Evolutionary conservation across 208 protist species (phyloP).

Genomic region (Lotmaria passim): DNA sequence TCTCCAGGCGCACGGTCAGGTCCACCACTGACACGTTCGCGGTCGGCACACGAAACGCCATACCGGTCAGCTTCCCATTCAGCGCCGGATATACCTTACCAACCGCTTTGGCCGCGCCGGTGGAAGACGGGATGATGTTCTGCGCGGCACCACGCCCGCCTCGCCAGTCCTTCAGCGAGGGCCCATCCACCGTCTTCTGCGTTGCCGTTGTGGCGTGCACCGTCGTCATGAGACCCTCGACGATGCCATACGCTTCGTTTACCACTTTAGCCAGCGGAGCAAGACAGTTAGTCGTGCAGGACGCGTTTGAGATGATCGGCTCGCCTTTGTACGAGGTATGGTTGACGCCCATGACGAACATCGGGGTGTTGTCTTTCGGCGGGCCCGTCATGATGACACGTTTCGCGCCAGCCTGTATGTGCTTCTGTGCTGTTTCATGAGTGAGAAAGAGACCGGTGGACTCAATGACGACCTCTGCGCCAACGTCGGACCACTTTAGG

Average conservation of each 20-base stretch:
- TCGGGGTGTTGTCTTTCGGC: slow-evolving; percentile 95
- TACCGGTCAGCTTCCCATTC: slow-evolving; percentile 94
- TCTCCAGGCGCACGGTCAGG: slow-evolving; percentile 95
- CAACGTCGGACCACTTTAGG: slow-evolving; percentile 94
- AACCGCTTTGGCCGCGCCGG: slow-evolving; percentile 99
- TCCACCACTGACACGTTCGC: slow-evolving; percentile 99
- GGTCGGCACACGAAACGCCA: slow-evolving; percentile 99
- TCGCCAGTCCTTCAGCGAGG: slow-evolving; percentile 98
- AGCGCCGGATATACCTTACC: slow-evolving; percentile 94
- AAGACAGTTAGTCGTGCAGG: slow-evolving; percentile 99
- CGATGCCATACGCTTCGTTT: slow-evolving; percentile 97
- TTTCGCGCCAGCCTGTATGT: slow-evolving; percentile 97
- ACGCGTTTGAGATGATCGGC: slow-evolving; percentile 97
- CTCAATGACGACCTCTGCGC: slow-evolving; percentile 98
- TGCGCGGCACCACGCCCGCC: slow-evolving; percentile 92
- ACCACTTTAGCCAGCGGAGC: slow-evolving; percentile 97
- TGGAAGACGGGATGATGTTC: slow-evolving; percentile 99
- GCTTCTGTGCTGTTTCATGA: slow-evolving; percentile 87
- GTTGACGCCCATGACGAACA: slow-evolving; percentile 99
- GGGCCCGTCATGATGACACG: slow-evolving; percentile 99
- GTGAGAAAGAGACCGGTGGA: slow-evolving; percentile 98
- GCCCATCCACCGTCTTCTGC: slow-evolving; percentile 98
- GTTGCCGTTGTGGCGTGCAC: slow-evolving; percentile 99
- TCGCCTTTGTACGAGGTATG: slow-evolving; percentile 88
- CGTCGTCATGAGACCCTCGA: slow-evolving; percentile 99